Percentiles rank a stretch among this genome's conserved stretches.
Evolutionary conservation across 495 filamentous ascomycete species (phyloP).

Genomic region (Penicillium bialowiezense): DNA sequence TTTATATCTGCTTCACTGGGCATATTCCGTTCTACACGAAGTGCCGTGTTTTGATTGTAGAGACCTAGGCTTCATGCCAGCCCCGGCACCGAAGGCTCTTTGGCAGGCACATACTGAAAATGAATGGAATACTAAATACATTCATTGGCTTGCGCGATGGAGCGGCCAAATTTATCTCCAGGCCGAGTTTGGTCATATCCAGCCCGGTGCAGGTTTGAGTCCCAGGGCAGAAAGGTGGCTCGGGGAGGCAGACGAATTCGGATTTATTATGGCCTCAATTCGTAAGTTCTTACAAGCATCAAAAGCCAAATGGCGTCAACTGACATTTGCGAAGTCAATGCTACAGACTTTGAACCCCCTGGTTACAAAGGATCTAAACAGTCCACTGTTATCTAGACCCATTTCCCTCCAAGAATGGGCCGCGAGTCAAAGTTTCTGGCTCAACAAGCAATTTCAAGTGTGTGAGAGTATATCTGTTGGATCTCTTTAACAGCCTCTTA

Average conservation of each 20-base stretch:
- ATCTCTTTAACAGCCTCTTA: too few species aligned
- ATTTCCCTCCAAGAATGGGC: too few species aligned
- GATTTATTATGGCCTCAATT: constrained; percentile 33
- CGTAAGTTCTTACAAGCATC: constrained; percentile 13
- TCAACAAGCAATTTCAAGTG: too few species aligned
- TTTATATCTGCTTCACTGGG: constrained; percentile 40
- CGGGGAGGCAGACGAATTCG: constrained; percentile 39
- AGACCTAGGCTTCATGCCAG: constrained; percentile 36
- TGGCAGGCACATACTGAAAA: constrained; percentile 36
- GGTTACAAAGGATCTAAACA: too few species aligned
- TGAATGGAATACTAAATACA: constrained; percentile 34
- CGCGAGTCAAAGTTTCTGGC: too few species aligned
- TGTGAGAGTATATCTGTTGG: too few species aligned
- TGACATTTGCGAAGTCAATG: constrained; percentile 5
- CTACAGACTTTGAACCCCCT: constrained; percentile 4
- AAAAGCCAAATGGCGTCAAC: background rate
- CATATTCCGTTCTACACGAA: constrained; percentile 33
- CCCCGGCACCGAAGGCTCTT: constrained; percentile 34
- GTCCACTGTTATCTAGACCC: too few species aligned
- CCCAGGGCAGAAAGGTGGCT: constrained; percentile 32
- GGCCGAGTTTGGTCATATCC: constrained; percentile 32
- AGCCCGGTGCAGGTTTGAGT: constrained; percentile 17
- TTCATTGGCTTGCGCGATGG: constrained; percentile 36
- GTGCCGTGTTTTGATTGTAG: constrained; percentile 32
- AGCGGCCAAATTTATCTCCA: constrained; percentile 31